Conservation (phyloP, 129 eudicot genomes). For the Arctium minus region DNA sequence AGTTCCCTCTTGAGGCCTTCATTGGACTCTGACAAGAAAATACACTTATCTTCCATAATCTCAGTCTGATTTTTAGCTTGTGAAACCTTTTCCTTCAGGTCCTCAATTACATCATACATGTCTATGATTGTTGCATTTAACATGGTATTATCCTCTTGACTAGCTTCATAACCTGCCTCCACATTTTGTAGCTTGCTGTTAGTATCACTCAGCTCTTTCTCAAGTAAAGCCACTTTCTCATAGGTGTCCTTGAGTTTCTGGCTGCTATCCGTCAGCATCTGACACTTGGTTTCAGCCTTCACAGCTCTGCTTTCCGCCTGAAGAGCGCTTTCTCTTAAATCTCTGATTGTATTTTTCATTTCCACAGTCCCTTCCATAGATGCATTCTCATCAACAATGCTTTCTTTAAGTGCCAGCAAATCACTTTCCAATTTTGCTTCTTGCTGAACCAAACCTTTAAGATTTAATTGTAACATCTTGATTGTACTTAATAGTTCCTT, state of each 20-base stretch:
- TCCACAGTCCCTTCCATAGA: slow-evolving; percentile 26
- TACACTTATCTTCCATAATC: slow-evolving; percentile 73
- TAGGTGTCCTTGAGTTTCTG: slow-evolving; percentile 33
- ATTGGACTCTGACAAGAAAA: slow-evolving; percentile 63
- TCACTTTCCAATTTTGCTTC: slow-evolving; percentile 44
- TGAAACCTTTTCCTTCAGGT: slow-evolving; percentile 53
- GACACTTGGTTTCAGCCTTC: slow-evolving; percentile 45
- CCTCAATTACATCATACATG: slow-evolving; percentile 67
- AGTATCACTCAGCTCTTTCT: slow-evolving; percentile 51
- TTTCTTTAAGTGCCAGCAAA: slow-evolving; percentile 21
- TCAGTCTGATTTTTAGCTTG: slow-evolving; percentile 45
- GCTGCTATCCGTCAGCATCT: slow-evolving; percentile 41
- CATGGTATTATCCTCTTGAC: slow-evolving; percentile 68
- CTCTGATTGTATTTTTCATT: slow-evolving; percentile 22
- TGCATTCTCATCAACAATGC: slow-evolving; percentile 19
- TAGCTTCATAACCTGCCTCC: slow-evolving; percentile 72
- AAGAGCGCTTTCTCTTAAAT: slow-evolving; percentile 16
- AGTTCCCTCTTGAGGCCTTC: slow-evolving; percentile 58
- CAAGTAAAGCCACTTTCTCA: slow-evolving; percentile 53
- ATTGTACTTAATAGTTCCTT: slow-evolving; percentile 50
- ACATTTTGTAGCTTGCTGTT: slow-evolving; percentile 54
- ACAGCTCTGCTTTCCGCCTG: slow-evolving; percentile 45
- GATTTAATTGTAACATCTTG: slow-evolving; percentile 42
- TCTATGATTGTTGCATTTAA: slow-evolving; percentile 50
- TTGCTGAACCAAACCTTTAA: slow-evolving; percentile 51